phyloP scores from a whole-genome alignment of 2,329 filamentous ascomycete genomes.

The Fusarium udum region DNA sequence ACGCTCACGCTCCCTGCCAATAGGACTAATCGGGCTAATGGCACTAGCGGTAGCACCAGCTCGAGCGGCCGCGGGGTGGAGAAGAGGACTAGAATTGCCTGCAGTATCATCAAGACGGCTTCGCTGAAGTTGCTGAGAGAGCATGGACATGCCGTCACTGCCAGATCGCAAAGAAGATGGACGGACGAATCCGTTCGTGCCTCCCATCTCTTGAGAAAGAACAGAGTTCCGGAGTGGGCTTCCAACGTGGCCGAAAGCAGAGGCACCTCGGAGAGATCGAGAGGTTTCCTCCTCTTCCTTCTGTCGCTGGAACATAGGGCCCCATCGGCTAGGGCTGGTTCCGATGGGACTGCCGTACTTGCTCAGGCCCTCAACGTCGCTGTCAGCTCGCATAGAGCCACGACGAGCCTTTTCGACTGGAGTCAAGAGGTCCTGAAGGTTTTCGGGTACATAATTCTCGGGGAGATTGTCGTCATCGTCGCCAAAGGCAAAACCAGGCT shows the following conservation, averaged over 20 bases:
- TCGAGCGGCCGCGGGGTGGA: constrained; percentile 59
- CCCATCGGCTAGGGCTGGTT: constrained; percentile 70
- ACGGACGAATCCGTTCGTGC: constrained; percentile 52
- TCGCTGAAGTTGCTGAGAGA: constrained; percentile 70
- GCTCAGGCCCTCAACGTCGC: constrained; percentile 60
- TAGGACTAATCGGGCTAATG: constrained; percentile 51
- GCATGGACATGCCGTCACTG: constrained; percentile 65
- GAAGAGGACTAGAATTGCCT: constrained; percentile 56
- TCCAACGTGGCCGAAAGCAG: constrained; percentile 73
- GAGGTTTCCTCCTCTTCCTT: constrained; percentile 65
- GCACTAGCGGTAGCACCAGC: constrained; percentile 51
- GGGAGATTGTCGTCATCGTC: constrained; percentile 74
- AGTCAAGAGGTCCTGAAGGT: constrained; percentile 72
- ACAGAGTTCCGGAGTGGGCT: constrained; percentile 72
- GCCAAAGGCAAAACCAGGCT: constrained; percentile 74
- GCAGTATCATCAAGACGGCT: constrained; percentile 63
- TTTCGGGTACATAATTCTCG: constrained; percentile 75
- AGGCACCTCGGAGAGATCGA: constrained; percentile 52
- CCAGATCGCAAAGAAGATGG: constrained; percentile 53
- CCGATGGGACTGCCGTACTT: constrained; percentile 71
- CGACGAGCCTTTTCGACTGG: constrained; percentile 73
- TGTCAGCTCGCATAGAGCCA: constrained; percentile 67
- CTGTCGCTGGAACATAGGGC: constrained; percentile 67
- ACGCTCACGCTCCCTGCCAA: constrained; percentile 52
- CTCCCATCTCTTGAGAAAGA: constrained; percentile 63